Evolutionary conservation across 257 asterid species (phyloP).

Genomic region (Gardenia jasminoides): DNA sequence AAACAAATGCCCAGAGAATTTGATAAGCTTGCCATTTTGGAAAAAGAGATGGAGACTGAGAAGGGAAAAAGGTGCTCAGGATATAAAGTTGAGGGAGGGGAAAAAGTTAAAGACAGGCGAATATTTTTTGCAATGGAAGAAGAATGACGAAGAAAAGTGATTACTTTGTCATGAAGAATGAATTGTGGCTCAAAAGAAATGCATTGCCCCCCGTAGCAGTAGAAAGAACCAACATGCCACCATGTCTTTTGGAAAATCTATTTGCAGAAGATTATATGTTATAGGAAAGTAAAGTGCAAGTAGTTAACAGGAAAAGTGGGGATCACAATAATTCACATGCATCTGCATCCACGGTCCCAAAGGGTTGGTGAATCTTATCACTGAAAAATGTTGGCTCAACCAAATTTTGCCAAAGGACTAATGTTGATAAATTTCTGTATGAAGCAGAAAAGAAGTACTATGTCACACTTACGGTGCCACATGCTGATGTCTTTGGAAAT

Average conservation of each 20-base stretch:
- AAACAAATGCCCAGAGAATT: constrained; percentile 13
- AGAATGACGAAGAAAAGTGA: constrained; percentile 34
- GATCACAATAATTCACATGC: constrained; percentile 11
- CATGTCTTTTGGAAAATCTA: constrained; percentile 6
- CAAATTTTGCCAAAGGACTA: background rate
- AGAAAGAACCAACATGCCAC: constrained; percentile 4
- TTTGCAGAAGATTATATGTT: background rate
- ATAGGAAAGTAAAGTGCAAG: background rate
- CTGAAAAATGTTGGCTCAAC: constrained; percentile 4
- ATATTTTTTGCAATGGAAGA: constrained; percentile 31
- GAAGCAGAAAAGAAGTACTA: constrained; percentile 15
- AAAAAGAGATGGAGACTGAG: constrained; percentile 16
- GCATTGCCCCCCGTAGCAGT: background rate
- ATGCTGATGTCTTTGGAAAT: constrained; percentile 9
- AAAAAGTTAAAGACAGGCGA: constrained; percentile 48
- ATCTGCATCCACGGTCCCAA: constrained; percentile 12
- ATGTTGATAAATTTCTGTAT: background rate
- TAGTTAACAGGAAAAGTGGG: background rate
- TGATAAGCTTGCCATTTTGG: constrained; percentile 28
- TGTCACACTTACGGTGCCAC: constrained; percentile 14
- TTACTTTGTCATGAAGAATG: constrained; percentile 74
- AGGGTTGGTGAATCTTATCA: constrained; percentile 12
- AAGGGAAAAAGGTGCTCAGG: constrained; percentile 17
- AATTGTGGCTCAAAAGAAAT: background rate
- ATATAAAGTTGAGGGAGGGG: constrained; percentile 27